A percentile compares a stretch with the other conserved stretches of the same genome.
These are phyloP conservation scores for Leccinum pachyderme DNA, from an alignment of 1,284 basidiomycete genomes.

Conservation along the genomic window DNA sequence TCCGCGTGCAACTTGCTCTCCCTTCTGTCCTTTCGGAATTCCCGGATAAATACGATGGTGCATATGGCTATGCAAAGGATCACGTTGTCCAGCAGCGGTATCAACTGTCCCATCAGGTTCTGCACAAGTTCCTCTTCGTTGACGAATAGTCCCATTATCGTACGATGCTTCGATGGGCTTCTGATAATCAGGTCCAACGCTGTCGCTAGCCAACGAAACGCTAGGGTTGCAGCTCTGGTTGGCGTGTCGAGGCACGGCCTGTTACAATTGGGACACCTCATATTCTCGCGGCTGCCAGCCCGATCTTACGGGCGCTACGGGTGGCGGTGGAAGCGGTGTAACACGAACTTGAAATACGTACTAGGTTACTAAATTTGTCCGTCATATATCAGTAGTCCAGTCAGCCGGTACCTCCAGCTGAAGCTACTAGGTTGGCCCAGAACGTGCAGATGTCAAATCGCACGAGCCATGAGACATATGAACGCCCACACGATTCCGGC, in stretches of 20 bases:
- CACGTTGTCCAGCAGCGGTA: constrained; percentile 17
- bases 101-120: constrained; percentile 10
- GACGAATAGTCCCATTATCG: constrained; percentile 21
- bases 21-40: constrained; percentile 20
- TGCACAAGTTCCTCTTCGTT: constrained; percentile 21
- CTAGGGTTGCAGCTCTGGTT: background rate
- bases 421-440: background rate
- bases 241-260: background rate
- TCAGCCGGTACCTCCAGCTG: background rate
- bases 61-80: constrained; percentile 18
- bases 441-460: background rate
- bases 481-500: background rate
- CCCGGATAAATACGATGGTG: constrained; percentile 19
- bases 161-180: background rate
- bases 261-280: background rate
- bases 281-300: constrained; percentile 7
- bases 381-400: no score
- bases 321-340: no score
- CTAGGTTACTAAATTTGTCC: background rate
- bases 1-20: constrained; percentile 21
- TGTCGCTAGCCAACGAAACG: background rate
- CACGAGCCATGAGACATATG: background rate
- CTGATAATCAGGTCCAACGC: background rate
- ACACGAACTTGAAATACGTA: no score
- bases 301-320: no score